Evolutionary conservation across 768 basidiomycete genomes (phyloP), one percentile per base, ranked within the genome.

Genomic region (Symmetrospora coprosmae): DNA sequence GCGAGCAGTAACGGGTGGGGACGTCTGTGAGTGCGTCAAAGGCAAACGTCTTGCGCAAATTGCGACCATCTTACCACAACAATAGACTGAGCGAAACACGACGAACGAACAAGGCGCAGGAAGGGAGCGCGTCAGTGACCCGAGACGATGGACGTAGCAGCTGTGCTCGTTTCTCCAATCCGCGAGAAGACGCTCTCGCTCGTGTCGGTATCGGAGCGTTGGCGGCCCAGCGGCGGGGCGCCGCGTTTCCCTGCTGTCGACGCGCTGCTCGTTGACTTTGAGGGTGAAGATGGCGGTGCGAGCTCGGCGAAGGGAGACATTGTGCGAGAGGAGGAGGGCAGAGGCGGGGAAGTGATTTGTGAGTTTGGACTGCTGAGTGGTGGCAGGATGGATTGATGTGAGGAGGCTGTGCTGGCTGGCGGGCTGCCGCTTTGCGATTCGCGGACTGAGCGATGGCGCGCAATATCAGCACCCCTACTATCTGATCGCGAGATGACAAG

Each of bases 261-360:
- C 8, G 28, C 11, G 43, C 40, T 58, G 33, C 33, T 35, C 17
- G 31, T 50, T 30, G 31, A 34, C 38, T 50, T 50, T 31, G 49
- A 50, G 16, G 55, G 55, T 31, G 55, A 58, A 7, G 41, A 23
- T 39, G 55, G 55, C 13, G 7, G 41, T 7, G 55, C 55, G 11
- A 58, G 43, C 34, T 58, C 55, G 6, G 55, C 55, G 17, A 47
- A 58, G 25, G 55, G 55, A 6, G 55, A 58, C 5, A 58, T 58
- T n/a, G 7, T 50, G 49, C 49, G 49, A 21, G 19, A 7, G 13
- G 17, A 5, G 28, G n/a, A 49, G 4, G n/a, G n/a, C 8, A 49
- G 17, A 27, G 23, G 33, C 27, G n/a, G 7, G n/a, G 19, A 23
- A n/a, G 45, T 11, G 21, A 46, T 46, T 46, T 11, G n/a, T 13